Conservation (phyloP, 176 grass and related monocot genomes). For the Phoenix roebelenii region DNA sequence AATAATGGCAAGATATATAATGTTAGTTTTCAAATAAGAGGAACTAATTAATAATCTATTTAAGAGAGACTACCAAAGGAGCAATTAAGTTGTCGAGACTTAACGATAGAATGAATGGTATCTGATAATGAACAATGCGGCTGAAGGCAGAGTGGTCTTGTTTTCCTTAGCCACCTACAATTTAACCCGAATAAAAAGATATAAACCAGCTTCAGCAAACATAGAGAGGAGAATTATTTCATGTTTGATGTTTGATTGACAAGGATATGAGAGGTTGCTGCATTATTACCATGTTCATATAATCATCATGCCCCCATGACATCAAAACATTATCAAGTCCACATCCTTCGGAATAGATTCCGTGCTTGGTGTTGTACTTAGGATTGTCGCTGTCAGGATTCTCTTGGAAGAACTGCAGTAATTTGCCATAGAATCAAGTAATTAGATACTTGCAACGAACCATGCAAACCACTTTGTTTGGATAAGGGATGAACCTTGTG, state of each 20-base stretch:
- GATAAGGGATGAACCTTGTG: slow-evolving; percentile 39
- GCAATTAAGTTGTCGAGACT: background rate
- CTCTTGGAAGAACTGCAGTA: slow-evolving; percentile 54
- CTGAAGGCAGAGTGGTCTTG: slow-evolving; percentile 75
- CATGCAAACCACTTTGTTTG: background rate
- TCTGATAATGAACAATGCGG: slow-evolving; percentile 79
- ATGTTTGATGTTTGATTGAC: no score
- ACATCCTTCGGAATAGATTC: slow-evolving; percentile 66
- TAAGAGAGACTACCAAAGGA: no score
- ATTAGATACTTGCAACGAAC: no score
- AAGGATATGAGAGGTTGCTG: no score
- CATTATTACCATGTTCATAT: slow-evolving; percentile 69
- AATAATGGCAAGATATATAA: background rate
- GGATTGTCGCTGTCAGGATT: slow-evolving; percentile 71
- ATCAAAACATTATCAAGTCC: slow-evolving; percentile 71
- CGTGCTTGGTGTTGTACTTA: slow-evolving; percentile 59
- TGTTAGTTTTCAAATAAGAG: no score
- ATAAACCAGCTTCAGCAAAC: no score
- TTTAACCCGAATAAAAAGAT: no score
- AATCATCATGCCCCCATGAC: slow-evolving; percentile 85
- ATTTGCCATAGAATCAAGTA: no score
- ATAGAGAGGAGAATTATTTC: no score
- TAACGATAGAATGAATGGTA: slow-evolving; percentile 97
- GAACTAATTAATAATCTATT: no score
- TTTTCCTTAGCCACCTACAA: slow-evolving; percentile 38